A percentile compares a stretch with the other conserved stretches of the same genome.
Conservation (phyloP, 371 early-diverging fungal genomes). For the Saksenaea vasiformis region DNA sequence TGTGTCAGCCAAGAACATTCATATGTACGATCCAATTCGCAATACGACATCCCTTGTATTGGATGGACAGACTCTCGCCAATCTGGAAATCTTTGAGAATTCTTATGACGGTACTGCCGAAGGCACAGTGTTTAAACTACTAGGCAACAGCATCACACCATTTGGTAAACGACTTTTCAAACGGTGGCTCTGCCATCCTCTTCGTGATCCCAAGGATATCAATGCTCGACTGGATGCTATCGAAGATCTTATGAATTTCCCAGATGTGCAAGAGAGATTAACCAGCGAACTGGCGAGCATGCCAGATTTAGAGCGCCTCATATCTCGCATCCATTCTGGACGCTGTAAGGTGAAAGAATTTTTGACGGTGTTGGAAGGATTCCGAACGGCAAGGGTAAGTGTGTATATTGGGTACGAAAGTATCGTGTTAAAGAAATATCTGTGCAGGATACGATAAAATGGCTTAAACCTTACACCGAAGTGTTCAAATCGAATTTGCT, state of each 20-base stretch:
- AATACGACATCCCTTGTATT: constrained; percentile 72
- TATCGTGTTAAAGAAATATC: not conserved
- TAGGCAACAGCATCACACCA: constrained; percentile 87
- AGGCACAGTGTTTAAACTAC: constrained; percentile 86
- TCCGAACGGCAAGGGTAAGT: constrained; percentile 56
- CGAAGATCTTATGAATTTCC: constrained; percentile 71
- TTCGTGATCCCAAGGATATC: constrained; percentile 74
- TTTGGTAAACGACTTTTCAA: constrained; percentile 89
- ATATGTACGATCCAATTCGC: constrained; percentile 77
- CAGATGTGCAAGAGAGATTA: constrained; percentile 54
- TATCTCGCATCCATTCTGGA: constrained; percentile 89
- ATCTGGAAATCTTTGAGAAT: constrained; percentile 94
- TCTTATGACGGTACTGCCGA: constrained; percentile 71
- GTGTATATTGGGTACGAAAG: not conserved
- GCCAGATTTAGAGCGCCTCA: constrained; percentile 93
- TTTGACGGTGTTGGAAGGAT: constrained; percentile 61
- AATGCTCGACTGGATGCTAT: constrained; percentile 86
- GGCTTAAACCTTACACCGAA: constrained; percentile 30
- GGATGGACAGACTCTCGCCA: constrained; percentile 93
- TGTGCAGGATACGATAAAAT: constrained; percentile 32
- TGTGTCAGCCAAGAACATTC: constrained; percentile 82
- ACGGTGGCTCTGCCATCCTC: constrained; percentile 95
- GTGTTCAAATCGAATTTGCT: constrained; percentile 51
- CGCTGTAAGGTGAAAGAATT: constrained; percentile 82
- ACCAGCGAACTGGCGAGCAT: constrained; percentile 41